Evolutionary conservation across 2,329 filamentous ascomycete genomes (phyloP).

Genomic region (Acarospora socialis): DNA sequence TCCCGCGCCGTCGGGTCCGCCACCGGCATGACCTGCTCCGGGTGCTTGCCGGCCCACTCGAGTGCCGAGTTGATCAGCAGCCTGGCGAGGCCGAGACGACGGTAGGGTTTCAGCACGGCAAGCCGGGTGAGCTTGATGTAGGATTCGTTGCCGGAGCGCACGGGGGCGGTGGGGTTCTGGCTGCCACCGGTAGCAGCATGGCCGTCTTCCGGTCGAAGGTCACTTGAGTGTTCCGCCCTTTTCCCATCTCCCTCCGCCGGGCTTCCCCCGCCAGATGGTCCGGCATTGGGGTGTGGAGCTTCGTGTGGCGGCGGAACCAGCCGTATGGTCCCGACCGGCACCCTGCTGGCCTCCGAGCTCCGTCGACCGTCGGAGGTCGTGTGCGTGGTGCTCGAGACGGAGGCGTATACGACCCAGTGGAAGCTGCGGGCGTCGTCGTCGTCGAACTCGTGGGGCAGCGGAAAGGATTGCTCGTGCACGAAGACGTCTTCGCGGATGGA

Average conservation of each 20-base stretch:
- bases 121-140: constrained; percentile 74
- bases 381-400: constrained; percentile 32
- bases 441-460: constrained; percentile 61
- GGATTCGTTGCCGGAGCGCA: constrained; percentile 48
- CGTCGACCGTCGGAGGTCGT: constrained; percentile 29
- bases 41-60: constrained; percentile 51
- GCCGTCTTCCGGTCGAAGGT: constrained; percentile 70
- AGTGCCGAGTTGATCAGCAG: constrained; percentile 54
- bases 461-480: constrained; percentile 43
- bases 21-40: constrained; percentile 29
- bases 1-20: constrained; percentile 25
- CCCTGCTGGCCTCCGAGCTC: constrained; percentile 27
- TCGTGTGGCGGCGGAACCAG: constrained; percentile 69
- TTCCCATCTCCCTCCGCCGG: too few species aligned
- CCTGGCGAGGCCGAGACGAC: constrained; percentile 49
- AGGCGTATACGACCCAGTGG: constrained; percentile 79
- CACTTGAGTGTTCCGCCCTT: too few species aligned
- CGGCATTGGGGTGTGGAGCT: too few species aligned
- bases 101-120: constrained; percentile 51
- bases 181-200: constrained; percentile 80
- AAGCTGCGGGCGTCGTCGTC: constrained; percentile 63
- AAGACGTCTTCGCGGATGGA: constrained; percentile 47
- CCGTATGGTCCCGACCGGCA: constrained; percentile 60
- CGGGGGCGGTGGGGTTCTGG: too few species aligned
- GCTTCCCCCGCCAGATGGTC: too few species aligned